Percentiles rank a stretch among this genome's conserved stretches.
Evolutionary conservation across 2,329 filamentous ascomycete genomes (phyloP).

Genomic region (Cercospora canescens): DNA sequence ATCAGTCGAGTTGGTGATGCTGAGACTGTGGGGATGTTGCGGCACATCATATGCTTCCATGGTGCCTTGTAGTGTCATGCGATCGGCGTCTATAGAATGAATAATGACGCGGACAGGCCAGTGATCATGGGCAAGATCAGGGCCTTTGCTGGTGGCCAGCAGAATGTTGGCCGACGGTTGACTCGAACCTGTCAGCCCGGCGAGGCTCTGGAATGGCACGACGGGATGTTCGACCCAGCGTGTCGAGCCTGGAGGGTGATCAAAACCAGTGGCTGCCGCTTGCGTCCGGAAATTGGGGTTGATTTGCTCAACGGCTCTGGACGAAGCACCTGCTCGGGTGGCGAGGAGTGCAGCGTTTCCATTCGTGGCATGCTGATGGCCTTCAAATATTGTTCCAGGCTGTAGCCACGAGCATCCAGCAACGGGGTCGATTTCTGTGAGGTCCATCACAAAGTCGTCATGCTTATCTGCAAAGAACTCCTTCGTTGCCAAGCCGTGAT

Average conservation of each 20-base stretch:
- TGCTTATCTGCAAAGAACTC: conserved; percentile 55
- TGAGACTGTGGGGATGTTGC: conserved; percentile 39
- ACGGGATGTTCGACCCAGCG: conserved; percentile 40
- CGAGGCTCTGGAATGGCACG: conserved; percentile 23
- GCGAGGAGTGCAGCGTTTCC: conserved; percentile 24
- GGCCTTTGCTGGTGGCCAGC: conserved; percentile 13
- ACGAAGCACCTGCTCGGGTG: conserved; percentile 16
- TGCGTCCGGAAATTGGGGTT: conserved; percentile 31
- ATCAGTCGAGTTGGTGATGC: conserved; percentile 24
- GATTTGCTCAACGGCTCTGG: conserved; percentile 33
- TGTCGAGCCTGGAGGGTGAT: conserved; percentile 33
- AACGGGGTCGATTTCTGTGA: conserved; percentile 52
- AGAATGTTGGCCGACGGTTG: background rate
- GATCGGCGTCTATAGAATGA: conserved; percentile 60
- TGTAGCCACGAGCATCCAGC: conserved; percentile 61
- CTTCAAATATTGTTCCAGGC: conserved; percentile 61
- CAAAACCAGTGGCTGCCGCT: conserved; percentile 23
- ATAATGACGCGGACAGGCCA: conserved; percentile 70
- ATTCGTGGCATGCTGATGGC: conserved; percentile 59
- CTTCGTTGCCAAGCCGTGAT: conserved; percentile 54
- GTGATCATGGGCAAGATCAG: conserved; percentile 50
- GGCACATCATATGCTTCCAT: conserved; percentile 72
- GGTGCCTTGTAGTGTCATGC: conserved; percentile 64
- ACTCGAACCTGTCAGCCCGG: background rate
- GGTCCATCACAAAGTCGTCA: conserved; percentile 61